Base-by-base conservation (phyloP, 225 moss, liverwort and hornwort genomes). In the Pseudoscleropodium purum region DNA sequence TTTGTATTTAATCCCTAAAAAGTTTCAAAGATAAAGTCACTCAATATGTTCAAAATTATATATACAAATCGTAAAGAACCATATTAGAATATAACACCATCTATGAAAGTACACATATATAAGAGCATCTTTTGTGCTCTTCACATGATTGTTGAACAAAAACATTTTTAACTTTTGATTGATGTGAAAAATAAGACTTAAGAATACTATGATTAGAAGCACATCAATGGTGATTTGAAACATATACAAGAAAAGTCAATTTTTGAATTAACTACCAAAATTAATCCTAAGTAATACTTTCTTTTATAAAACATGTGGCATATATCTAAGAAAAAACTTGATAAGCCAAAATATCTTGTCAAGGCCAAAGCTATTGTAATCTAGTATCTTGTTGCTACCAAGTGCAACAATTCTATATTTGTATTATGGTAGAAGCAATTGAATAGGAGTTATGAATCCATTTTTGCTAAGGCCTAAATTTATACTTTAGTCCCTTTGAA, bases 141-240 rank as follows among this genome's bases (percentile, higher is more conserved):
- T 0, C 0, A 4, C 7, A 39, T 12, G 24, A 69, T n/a, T 7
- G 14, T 3, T 39, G 0, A 24, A 39, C 4, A 39, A 20, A n/a
- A 70, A 11, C 14, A 39, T 13, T 8, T 39, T 4, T 24, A 39
- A 70, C 24, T 70, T n/a, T n/a, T n/a, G 37, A 24, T 69, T 69
- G 13, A 23, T n/a, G 69, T 12, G 12, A 52, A 19, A 69, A 69
- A 69, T 13, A 69, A 7, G n/a, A 68, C 21, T n/a, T n/a, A 68
- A 37, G 7, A n/a, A 21, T 7, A n/a, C 0, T 21, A n/a, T 37
- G 19, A 68, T n/a, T 23, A n/a, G n/a, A n/a, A n/a, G 69, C 13
- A 2, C 13, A n/a, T n/a, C 68, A n/a, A 69, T 69, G 4, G 24
- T n/a, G 0, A 7, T 13, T 30, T 23, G 4, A 69, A 13, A 13